Evolutionary conservation across 2,329 filamentous ascomycete species (phyloP), one percentile per base, ranked within the genome.

Genomic region (Paecilomyces sp.): DNA sequence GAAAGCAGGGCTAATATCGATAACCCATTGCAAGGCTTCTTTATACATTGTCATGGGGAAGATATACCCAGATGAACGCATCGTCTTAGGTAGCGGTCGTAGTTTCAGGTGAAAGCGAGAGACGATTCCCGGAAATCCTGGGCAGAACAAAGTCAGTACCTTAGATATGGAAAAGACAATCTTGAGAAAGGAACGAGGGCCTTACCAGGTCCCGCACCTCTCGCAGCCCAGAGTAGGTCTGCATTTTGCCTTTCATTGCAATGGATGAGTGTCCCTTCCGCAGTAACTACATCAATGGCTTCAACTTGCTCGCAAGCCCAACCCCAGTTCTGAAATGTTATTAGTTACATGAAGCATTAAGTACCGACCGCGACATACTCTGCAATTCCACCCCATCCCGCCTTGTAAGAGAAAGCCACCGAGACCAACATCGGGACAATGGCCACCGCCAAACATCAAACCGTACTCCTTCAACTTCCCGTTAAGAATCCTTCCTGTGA

Each of bases 41-140:
- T 71, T 70, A 61, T 79, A 82, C 57, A 77, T 67, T 4, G 74
- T 71, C 31, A 75, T 73, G 0, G 77, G 73, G 61, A 77, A 83
- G 36, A 80, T 72, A 83, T 28, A 22, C 22, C 60, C 63, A 11
- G 70, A 72, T 2, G 68, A 66, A 11, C 64, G 64, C 63, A 72
- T 70, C 18, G 55, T 58, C 31, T 56, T 57, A 3, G 62, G 62
- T 24, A 34, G 24, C 15, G 36, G 58, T 13, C 24, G 34, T 18
- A 58, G 33, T 25, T 62, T 47, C n/a, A 83, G 73, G 64, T 83
- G 71, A 64, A 82, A 83, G n/a, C 73, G 71, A 1, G 80, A 81
- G 7, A 83, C 75, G 15, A 83, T 70, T 4, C 76, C 81, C 1
- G 81, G 80, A 61, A 83, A 83, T 22, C 56, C 60, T 28, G 5